Evolutionary conservation across 2,329 filamentous ascomycete species (phyloP), one percentile per base, ranked within the genome.

Genomic region (Biscogniauxia marginata): DNA sequence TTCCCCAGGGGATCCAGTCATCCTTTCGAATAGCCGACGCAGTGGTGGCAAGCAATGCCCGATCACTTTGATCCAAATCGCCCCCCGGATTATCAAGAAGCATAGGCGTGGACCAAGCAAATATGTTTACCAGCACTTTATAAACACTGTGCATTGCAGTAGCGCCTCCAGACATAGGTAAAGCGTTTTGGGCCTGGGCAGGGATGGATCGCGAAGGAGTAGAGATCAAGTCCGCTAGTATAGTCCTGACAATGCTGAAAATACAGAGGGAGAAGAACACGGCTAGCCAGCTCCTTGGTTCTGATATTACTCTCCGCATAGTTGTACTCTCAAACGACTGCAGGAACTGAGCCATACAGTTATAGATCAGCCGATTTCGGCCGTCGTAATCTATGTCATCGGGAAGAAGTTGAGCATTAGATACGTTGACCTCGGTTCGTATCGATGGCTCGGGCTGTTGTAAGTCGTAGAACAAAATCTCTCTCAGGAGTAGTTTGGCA

Each of bases 261-360:
- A 85, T 79, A 66, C 82, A 84, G 18, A 85, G 68, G 11, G 83
- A 79, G 50, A 82, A 72, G 57, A 84, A 83, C 3, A 77, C 67
- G 2, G 82, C 79, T 16, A 84, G 66, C 77, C 80, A 83, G 53
- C 73, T 73, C 60, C 74, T 76, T 7, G 75, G 71, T 21, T 74
- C 73, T 20, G 75, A 66, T 4, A 71, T 67, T n/a, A 70, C 68
- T 25, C 70, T 70, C 21, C 73, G 71, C 54, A 76, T 67, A 2
- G 77, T 74, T 18, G 73, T 73, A 3, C 69, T 70, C 59, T 85
- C 83, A 52, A 85, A 79, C 0, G 79, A 77, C 58, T 80, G 77
- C 20, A 85, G 67, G 56, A 83, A 84, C 49, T 80, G 75, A 9
- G 71, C 68, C 65, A 82, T 77, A 60, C 79, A 82, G 52, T 77